These are phyloP conservation scores for Claviceps paspali DNA, from an alignment of 2,329 filamentous ascomycete genomes.

Conservation along the genomic window DNA sequence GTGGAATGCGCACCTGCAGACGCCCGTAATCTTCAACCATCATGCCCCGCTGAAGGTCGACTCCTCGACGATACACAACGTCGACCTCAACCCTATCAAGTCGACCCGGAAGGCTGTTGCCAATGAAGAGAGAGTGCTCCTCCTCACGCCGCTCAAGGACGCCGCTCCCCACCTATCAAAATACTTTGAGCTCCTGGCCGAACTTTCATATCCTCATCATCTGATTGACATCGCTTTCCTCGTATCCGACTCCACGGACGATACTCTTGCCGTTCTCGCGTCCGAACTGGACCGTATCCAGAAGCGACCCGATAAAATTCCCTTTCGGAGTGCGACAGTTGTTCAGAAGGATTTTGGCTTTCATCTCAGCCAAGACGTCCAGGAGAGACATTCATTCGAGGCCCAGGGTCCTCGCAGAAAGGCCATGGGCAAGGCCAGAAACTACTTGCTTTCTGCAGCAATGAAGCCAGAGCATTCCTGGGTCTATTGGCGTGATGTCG, in stretches of 20 bases:
- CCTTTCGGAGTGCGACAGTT: constrained; percentile 73
- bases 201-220: constrained; percentile 86
- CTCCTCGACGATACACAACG: constrained; percentile 57
- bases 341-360: constrained; percentile 85
- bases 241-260: constrained; percentile 80
- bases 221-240: constrained; percentile 93
- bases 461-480: constrained; percentile 90
- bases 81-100: constrained; percentile 73
- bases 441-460: constrained; percentile 73
- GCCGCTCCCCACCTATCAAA: constrained; percentile 68
- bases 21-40: constrained; percentile 92
- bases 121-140: constrained; percentile 77
- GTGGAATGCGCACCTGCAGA: constrained; percentile 80
- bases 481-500: constrained; percentile 98
- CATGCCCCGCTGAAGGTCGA: constrained; percentile 80
- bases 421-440: constrained; percentile 77
- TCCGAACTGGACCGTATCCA: constrained; percentile 82
- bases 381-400: constrained; percentile 71
- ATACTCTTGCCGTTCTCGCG: constrained; percentile 75
- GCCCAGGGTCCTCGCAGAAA: constrained; percentile 84
- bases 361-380: constrained; percentile 59
- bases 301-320: constrained; percentile 59
- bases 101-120: constrained; percentile 64
- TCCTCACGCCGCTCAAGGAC: constrained; percentile 86
- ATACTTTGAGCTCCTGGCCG: constrained; percentile 83